Conservation (phyloP, 176 grass and related monocot genomes). For the Zea luxurians region DNA sequence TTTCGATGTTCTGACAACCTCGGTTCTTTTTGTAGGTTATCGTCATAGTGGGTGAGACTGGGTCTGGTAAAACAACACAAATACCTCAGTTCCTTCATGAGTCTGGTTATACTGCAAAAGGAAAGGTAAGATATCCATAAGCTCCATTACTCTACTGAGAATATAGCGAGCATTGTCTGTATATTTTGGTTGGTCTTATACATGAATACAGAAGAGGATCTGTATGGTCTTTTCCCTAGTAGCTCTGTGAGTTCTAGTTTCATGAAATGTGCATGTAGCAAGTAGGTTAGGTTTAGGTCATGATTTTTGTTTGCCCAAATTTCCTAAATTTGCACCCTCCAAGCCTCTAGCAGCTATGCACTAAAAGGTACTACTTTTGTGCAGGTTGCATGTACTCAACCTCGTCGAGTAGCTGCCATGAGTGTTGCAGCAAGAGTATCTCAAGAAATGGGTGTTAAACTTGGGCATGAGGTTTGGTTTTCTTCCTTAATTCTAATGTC, state of each 20-base stretch:
- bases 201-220: background rate
- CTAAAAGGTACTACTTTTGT: constrained; percentile 26
- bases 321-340: constrained; percentile 10
- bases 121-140: constrained; percentile 51
- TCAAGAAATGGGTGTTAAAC: constrained; percentile 94
- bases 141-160: background rate
- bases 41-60: constrained; percentile 96
- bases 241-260: background rate
- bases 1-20: background rate
- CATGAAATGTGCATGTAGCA: background rate
- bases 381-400: constrained; percentile 90
- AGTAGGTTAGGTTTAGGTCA: constrained; percentile 10
- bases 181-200: constrained; percentile 25
- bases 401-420: constrained; percentile 94
- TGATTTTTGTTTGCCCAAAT: background rate
- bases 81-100: constrained; percentile 98
- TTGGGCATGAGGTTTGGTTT: constrained; percentile 85
- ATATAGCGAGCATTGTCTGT: background rate
- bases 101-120: constrained; percentile 77
- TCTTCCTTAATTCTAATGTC: background rate
- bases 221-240: background rate
- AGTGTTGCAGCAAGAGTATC: constrained; percentile 92
- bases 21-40: constrained; percentile 56
- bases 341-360: background rate
- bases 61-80: constrained; percentile 95